A percentile compares a stretch with the other conserved stretches of the same genome.
Evolutionary conservation across 2,329 filamentous ascomycete species (phyloP).

Genomic region (Alternaria angustiovoidea): DNA sequence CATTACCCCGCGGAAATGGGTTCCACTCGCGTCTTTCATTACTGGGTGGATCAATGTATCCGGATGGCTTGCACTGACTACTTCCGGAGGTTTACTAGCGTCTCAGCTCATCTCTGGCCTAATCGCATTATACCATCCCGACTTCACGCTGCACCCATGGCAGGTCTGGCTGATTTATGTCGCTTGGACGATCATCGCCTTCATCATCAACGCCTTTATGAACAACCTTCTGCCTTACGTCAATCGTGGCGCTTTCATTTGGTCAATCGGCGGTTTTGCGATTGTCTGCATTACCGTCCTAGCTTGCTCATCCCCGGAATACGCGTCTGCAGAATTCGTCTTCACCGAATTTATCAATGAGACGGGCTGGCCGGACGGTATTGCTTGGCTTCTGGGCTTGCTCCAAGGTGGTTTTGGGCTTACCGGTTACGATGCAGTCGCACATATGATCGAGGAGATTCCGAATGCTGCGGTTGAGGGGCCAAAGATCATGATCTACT

Average conservation of each 20-base stretch:
- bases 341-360: slow-evolving; percentile 73
- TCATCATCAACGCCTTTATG: slow-evolving; percentile 71
- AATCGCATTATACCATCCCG: slow-evolving; percentile 67
- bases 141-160: slow-evolving; percentile 68
- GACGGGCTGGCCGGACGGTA: slow-evolving; percentile 73
- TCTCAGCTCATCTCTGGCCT: slow-evolving; percentile 72
- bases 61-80: slow-evolving; percentile 73
- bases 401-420: slow-evolving; percentile 64
- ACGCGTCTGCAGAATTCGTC: slow-evolving; percentile 70
- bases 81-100: slow-evolving; percentile 72
- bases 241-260: slow-evolving; percentile 74
- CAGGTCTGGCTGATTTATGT: slow-evolving; percentile 79
- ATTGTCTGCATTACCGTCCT: slow-evolving; percentile 75
- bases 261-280: slow-evolving; percentile 73
- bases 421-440: slow-evolving; percentile 63
- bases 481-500: slow-evolving; percentile 72
- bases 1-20: slow-evolving; percentile 67
- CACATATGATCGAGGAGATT: slow-evolving; percentile 68
- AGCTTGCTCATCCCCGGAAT: slow-evolving; percentile 71
- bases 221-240: slow-evolving; percentile 69
- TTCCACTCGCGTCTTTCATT: slow-evolving; percentile 71
- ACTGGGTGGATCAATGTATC: slow-evolving; percentile 78
- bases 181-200: slow-evolving; percentile 67
- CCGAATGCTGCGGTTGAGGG: slow-evolving; percentile 66
- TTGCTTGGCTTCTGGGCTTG: slow-evolving; percentile 62